Conservation (phyloP, 192 early-diverging fungal species). For the Kickxella alabastrina region DNA sequence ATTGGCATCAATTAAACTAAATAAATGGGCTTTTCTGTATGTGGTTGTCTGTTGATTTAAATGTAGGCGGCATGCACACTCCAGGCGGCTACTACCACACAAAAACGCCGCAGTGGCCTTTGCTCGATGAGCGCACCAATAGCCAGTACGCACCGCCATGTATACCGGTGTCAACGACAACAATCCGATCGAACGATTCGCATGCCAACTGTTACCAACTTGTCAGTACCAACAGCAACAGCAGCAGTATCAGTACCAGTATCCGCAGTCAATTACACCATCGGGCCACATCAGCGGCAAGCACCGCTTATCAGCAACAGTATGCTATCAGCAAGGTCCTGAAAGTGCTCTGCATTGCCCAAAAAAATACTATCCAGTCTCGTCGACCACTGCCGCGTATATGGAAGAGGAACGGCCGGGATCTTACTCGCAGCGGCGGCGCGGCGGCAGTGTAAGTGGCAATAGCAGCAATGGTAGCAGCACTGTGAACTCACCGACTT, state of each 20-base stretch:
- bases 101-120: background rate
- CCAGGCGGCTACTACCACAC: background rate
- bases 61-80: background rate
- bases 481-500: conserved; percentile 13
- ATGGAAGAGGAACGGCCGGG: background rate
- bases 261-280: background rate
- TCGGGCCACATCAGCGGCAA: background rate
- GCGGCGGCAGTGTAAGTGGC: conserved; percentile 11
- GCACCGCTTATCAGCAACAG: background rate
- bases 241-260: background rate
- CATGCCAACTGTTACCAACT: too few species aligned
- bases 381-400: background rate
- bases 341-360: background rate
- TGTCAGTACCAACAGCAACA: too few species aligned
- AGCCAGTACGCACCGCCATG: too few species aligned
- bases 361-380: background rate
- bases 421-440: conserved; percentile 17
- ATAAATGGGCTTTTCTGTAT: too few species aligned
- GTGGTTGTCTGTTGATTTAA: too few species aligned
- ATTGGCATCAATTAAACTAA: too few species aligned
- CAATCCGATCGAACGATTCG: too few species aligned
- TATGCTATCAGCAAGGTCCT: background rate
- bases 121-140: background rate
- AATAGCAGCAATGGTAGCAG: conserved; percentile 28
- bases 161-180: too few species aligned